These are phyloP conservation scores for Penicillium ochrochloron DNA, from an alignment of 495 filamentous ascomycete genomes.

Conservation along the genomic window DNA sequence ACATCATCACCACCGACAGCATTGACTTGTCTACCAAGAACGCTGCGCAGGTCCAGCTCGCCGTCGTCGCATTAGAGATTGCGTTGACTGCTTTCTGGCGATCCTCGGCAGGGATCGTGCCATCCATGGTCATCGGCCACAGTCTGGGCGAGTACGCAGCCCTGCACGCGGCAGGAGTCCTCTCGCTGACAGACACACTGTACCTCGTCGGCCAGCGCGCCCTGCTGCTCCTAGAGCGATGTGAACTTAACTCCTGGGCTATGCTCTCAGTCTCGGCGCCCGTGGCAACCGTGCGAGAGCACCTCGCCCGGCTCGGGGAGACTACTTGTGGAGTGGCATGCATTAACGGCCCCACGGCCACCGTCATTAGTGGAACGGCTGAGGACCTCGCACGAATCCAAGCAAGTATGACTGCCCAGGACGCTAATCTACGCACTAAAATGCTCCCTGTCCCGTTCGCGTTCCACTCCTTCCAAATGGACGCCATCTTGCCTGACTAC, in stretches of 20 bases:
- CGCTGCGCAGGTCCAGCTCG: not conserved
- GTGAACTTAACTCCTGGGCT: not conserved
- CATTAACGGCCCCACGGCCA: conserved; percentile 3
- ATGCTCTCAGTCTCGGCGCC: not conserved
- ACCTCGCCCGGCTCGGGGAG: not conserved
- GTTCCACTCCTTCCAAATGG: conserved; percentile 74
- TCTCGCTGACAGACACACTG: not conserved
- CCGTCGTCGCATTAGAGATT: not conserved
- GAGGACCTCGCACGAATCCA: not conserved
- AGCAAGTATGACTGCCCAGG: not conserved
- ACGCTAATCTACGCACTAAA: not conserved
- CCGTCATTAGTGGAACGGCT: not conserved
- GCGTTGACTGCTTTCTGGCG: not conserved
- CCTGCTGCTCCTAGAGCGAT: not conserved
- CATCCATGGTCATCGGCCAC: not conserved
- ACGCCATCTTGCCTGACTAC: conserved; percentile 64
- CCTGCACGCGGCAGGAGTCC: not conserved
- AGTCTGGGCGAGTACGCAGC: not conserved
- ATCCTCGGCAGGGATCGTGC: not conserved
- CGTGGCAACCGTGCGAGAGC: not conserved
- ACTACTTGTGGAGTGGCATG: not conserved
- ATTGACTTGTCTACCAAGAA: too few species aligned
- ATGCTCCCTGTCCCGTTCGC: conserved; percentile 51
- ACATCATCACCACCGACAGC: not conserved
- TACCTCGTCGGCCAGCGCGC: not conserved